phyloP scores from a whole-genome alignment of 768 basidiomycete species.

The button mushroom (Agaricus bisporus) region DNA sequence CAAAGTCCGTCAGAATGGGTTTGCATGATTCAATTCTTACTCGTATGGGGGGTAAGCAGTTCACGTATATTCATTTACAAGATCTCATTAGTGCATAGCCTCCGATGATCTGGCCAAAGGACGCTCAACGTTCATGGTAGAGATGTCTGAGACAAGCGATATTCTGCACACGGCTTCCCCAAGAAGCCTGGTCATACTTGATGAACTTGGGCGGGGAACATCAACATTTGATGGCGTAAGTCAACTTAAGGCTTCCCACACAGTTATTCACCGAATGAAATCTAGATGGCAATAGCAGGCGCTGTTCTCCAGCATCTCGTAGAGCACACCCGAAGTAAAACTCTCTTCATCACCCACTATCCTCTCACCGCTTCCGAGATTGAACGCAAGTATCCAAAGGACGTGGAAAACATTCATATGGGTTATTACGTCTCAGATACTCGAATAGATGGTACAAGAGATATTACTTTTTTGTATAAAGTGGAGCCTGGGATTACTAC shows the following conservation, averaged over 20 bases:
- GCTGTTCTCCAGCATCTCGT: slow-evolving; percentile 75
- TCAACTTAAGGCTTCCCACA: neutral
- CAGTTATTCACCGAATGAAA: neutral
- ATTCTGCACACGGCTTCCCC: slow-evolving; percentile 73
- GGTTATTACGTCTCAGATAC: slow-evolving; percentile 59
- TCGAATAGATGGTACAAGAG: slow-evolving; percentile 64
- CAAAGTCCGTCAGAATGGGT: slow-evolving; percentile 64
- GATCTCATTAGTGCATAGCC: slow-evolving; percentile 35
- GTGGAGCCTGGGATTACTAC: slow-evolving; percentile 66
- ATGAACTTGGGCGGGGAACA: slow-evolving; percentile 87
- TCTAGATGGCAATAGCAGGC: slow-evolving; percentile 80
- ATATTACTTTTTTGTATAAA: slow-evolving; percentile 84
- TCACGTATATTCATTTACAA: neutral
- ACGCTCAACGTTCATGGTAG: slow-evolving; percentile 95
- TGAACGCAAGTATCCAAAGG: slow-evolving; percentile 48
- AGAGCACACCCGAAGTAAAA: slow-evolving; percentile 53
- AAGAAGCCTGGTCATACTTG: slow-evolving; percentile 81
- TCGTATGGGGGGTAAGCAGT: slow-evolving; percentile 74
- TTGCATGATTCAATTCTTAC: slow-evolving; percentile 82
- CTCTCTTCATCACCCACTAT: slow-evolving; percentile 94
- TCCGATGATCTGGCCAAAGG: slow-evolving; percentile 84
- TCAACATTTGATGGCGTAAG: slow-evolving; percentile 84
- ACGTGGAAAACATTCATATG: slow-evolving; percentile 83
- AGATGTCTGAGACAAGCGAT: slow-evolving; percentile 90
- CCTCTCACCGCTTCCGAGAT: slow-evolving; percentile 73